These are phyloP conservation scores for Pseudogymnoascus sp. DNA, from an alignment of 2,329 filamentous ascomycete genomes.

Conservation along the genomic window DNA sequence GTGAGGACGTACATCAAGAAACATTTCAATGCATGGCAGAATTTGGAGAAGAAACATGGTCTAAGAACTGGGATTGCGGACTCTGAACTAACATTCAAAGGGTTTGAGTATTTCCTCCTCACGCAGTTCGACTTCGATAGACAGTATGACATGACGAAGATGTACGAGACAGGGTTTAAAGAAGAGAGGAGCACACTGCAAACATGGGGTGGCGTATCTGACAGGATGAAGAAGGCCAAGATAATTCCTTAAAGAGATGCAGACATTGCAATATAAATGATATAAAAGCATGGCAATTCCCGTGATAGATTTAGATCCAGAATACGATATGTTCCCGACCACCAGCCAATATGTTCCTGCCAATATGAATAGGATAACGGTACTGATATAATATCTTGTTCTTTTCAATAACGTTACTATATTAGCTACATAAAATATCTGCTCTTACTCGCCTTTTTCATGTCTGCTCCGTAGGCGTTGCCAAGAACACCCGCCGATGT, in stretches of 20 bases:
- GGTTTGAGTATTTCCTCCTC: conserved; percentile 38
- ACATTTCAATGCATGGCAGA: conserved; percentile 28
- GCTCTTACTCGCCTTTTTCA: too few relatives aligned
- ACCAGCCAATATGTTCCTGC: too few relatives aligned
- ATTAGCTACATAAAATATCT: too few relatives aligned
- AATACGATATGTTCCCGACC: too few relatives aligned
- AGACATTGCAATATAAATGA: too few relatives aligned
- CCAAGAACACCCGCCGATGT: too few relatives aligned
- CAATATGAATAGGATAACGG: too few relatives aligned
- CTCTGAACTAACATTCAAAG: conserved; percentile 29
- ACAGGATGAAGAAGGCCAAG: conserved; percentile 36
- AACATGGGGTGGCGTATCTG: conserved; percentile 37
- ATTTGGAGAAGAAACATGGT: conserved; percentile 30
- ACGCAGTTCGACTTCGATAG: conserved; percentile 38
- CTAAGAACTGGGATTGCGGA: conserved; percentile 34
- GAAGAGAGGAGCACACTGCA: conserved; percentile 34
- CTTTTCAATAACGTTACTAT: too few relatives aligned
- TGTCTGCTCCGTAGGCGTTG: too few relatives aligned
- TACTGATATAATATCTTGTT: too few relatives aligned
- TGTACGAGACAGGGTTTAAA: conserved; percentile 35
- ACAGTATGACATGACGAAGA: conserved; percentile 38
- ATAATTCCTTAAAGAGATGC: conserved; percentile 29
- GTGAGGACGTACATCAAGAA: conserved; percentile 31
- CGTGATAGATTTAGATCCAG: too few relatives aligned
- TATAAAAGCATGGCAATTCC: too few relatives aligned